Conservation (phyloP, 768 basidiomycete species). For the Saitozyma sp. region DNA sequence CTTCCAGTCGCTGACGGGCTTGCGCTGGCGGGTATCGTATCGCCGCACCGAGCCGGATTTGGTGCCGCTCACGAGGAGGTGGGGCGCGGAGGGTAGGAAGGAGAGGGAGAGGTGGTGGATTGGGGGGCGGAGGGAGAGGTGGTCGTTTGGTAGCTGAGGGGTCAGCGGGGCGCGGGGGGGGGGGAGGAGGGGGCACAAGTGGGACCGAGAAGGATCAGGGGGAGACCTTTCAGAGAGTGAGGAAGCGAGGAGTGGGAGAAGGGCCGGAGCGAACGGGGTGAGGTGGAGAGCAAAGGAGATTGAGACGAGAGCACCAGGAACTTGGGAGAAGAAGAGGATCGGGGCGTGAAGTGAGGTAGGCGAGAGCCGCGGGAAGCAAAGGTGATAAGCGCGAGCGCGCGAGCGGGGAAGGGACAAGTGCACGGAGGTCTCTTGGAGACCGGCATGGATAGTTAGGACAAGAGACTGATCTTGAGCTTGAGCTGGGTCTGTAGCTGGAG, state of each 20-base stretch:
- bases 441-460: background rate
- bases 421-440: no score
- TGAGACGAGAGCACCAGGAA: no score
- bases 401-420: background rate
- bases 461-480: background rate
- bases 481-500: no score
- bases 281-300: no score
- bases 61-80: constrained; percentile 45
- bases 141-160: constrained; percentile 44
- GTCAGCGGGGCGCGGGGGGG: constrained; percentile 9
- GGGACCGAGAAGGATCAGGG: background rate
- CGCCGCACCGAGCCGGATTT: constrained; percentile 45
- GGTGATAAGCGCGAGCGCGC: background rate
- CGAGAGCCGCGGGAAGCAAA: no score
- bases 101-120: constrained; percentile 46
- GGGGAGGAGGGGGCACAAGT: constrained; percentile 7
- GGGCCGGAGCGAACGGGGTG: no score
- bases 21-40: constrained; percentile 50
- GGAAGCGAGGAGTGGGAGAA: background rate
- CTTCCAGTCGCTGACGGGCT: constrained; percentile 46
- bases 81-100: constrained; percentile 22
- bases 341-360: no score
- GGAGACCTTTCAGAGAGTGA: background rate
- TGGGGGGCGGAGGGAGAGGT: constrained; percentile 40
- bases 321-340: no score